These are phyloP conservation scores for Eutrema heterophyllum DNA, from an alignment of 345 rosid species.

Conservation along the genomic window DNA sequence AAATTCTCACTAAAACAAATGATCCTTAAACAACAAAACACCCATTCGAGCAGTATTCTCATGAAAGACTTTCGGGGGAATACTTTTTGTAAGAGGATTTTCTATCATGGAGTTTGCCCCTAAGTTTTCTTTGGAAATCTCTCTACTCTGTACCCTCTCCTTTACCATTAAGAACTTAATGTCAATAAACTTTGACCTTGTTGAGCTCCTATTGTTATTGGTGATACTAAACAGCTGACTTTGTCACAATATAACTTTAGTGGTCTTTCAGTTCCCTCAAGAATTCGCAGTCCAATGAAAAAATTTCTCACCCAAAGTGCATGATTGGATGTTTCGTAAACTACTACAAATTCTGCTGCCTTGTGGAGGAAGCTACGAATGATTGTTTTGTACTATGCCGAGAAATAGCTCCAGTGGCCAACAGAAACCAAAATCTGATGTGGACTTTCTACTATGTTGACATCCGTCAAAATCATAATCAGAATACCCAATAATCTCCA, in stretches of 20 bases:
- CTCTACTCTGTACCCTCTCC: no score
- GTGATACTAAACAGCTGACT: neutral
- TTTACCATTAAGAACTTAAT: no score
- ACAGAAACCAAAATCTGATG: neutral
- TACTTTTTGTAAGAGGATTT: neutral
- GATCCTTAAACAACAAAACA: neutral
- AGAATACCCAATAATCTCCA: neutral
- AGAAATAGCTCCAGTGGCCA: neutral
- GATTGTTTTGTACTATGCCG: neutral
- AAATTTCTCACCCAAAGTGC: neutral
- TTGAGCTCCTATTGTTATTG: no score
- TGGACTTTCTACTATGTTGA: neutral
- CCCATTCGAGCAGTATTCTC: neutral
- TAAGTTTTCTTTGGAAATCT: neutral
- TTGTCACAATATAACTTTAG: neutral
- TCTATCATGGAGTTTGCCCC: neutral
- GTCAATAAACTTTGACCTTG: neutral
- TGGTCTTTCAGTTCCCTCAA: neutral
- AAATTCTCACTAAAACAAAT: neutral
- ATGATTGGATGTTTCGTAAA: neutral
- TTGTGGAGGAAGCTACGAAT: neutral
- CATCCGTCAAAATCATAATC: neutral
- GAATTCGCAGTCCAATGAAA: neutral
- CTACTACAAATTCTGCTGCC: neutral
- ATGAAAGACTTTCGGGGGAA: neutral